A percentile compares a stretch with the other conserved stretches of the same genome.
Conservation (phyloP, 2,329 filamentous ascomycete species). For the Acrodontium crateriforme region DNA sequence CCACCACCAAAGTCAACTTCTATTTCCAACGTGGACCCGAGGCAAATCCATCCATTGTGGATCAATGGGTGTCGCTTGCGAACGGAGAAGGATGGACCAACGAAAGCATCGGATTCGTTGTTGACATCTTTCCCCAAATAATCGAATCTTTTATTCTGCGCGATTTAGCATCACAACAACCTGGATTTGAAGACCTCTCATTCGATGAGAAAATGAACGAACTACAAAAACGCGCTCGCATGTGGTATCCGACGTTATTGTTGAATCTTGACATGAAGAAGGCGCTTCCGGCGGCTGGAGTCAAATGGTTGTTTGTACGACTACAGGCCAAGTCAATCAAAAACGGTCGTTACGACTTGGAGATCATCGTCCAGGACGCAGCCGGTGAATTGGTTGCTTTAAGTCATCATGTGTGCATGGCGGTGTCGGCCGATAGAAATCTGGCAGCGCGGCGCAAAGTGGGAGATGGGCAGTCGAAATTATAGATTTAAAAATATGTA, state of each 20-base stretch:
- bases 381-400: slow-evolving; percentile 51
- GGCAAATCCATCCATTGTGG: slow-evolving; percentile 29
- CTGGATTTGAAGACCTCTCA: too few relatives aligned
- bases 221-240: neutral
- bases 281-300: slow-evolving; percentile 49
- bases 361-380: slow-evolving; percentile 53
- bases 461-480: slow-evolving; percentile 8
- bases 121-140: slow-evolving; percentile 56
- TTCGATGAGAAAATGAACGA: slow-evolving; percentile 23
- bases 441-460: slow-evolving; percentile 33
- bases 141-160: slow-evolving; percentile 35
- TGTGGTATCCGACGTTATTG: slow-evolving; percentile 63
- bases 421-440: slow-evolving; percentile 52
- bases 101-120: slow-evolving; percentile 48
- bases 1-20: slow-evolving; percentile 37
- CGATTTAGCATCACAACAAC: slow-evolving; percentile 4
- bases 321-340: slow-evolving; percentile 51
- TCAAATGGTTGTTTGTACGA: slow-evolving; percentile 58
- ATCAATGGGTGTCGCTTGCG: slow-evolving; percentile 54
- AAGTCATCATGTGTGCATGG: slow-evolving; percentile 53
- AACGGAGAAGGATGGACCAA: slow-evolving; percentile 52
- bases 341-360: slow-evolving; percentile 62
- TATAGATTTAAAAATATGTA: slow-evolving; percentile 6
- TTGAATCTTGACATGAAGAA: slow-evolving; percentile 70
- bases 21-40: slow-evolving; percentile 39